phyloP scores from a whole-genome alignment of 371 early-diverging fungal species.

The Mucor racemosus region DNA sequence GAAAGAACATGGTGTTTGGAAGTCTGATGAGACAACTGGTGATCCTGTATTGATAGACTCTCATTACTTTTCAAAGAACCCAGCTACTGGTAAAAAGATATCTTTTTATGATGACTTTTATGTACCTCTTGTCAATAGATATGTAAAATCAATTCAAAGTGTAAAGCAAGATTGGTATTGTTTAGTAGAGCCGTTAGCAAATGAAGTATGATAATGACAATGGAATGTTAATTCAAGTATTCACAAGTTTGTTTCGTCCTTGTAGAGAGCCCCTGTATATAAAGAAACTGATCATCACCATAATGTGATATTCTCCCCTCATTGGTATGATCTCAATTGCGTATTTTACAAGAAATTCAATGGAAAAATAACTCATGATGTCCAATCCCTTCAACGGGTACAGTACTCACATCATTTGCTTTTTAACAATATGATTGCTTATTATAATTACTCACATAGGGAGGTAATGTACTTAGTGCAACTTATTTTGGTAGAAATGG shows the following conservation, averaged over 20 bases:
- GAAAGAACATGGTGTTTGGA: conserved; percentile 83
- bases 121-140: conserved; percentile 68
- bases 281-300: conserved; percentile 57
- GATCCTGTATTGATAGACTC: conserved; percentile 58
- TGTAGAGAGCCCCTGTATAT: conserved; percentile 67
- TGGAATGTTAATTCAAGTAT: neutral
- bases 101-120: conserved; percentile 73
- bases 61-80: conserved; percentile 73
- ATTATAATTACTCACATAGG: conserved; percentile 32
- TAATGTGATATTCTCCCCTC: conserved; percentile 62
- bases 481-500: conserved; percentile 84
- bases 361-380: conserved; percentile 77
- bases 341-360: conserved; percentile 78
- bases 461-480: conserved; percentile 71
- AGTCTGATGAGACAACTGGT: conserved; percentile 50
- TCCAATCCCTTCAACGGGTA: conserved; percentile 73
- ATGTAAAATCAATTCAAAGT: conserved; percentile 62
- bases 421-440: too few species aligned
- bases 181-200: conserved; percentile 81
- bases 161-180: conserved; percentile 60
- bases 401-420: neutral
- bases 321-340: conserved; percentile 61
- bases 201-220: conserved; percentile 48
- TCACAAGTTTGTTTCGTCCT: neutral
- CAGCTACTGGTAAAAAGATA: conserved; percentile 52